phyloP scores from a whole-genome alignment of 345 rosid species.

The Aegle marmelos region DNA sequence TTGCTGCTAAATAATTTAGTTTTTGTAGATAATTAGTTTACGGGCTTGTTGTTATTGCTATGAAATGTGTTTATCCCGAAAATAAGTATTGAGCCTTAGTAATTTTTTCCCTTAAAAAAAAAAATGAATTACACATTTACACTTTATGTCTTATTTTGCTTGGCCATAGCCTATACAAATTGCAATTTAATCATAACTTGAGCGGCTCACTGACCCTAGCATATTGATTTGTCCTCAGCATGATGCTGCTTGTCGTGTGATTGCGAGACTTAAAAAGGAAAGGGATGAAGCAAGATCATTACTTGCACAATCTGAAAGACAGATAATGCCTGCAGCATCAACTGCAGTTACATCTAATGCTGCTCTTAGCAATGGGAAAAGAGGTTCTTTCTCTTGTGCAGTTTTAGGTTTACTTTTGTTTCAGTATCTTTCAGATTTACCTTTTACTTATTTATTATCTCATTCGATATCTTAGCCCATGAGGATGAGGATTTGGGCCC shows the following conservation, averaged over 20 bases:
- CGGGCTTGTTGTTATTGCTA: background rate
- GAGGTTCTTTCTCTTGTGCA: conserved; percentile 46
- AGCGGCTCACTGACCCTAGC: background rate
- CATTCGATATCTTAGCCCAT: conserved; percentile 29
- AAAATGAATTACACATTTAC: background rate
- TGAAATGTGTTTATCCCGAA: background rate
- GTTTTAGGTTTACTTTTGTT: background rate
- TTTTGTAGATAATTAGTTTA: background rate
- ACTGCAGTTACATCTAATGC: conserved; percentile 44
- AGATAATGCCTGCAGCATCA: conserved; percentile 48
- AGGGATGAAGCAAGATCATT: conserved; percentile 85
- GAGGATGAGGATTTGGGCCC: conserved; percentile 52
- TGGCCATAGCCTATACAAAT: background rate
- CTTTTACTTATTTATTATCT: conserved; percentile 5
- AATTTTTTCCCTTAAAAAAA: background rate
- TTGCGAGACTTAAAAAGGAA: conserved; percentile 95
- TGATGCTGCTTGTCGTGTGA: conserved; percentile 99
- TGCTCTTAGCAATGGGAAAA: conserved; percentile 73
- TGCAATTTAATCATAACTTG: background rate
- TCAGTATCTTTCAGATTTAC: background rate
- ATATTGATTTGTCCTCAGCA: conserved; percentile 48
- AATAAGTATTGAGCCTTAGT: background rate
- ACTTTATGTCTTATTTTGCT: background rate
- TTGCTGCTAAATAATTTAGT: background rate
- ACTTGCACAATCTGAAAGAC: conserved; percentile 80